These are phyloP conservation scores for Microdochium paspali DNA, from an alignment of 2,329 filamentous ascomycete genomes.

Conservation along the genomic window DNA sequence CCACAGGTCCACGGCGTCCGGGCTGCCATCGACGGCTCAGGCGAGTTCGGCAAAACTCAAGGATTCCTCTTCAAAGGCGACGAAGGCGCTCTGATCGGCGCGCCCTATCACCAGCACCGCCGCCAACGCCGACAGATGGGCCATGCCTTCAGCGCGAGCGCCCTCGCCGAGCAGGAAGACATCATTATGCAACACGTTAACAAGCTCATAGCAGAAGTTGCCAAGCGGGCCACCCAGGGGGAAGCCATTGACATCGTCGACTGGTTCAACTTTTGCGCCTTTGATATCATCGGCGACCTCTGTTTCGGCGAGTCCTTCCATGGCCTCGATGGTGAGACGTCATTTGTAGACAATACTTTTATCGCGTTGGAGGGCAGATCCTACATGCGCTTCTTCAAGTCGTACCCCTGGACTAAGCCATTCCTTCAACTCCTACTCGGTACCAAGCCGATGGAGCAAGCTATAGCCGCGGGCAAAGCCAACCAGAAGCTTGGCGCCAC, in stretches of 20 bases:
- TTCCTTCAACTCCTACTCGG: conserved; percentile 3
- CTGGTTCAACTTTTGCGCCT: conserved; percentile 12
- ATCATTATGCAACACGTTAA: conserved; percentile 11
- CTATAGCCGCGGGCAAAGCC: conserved; percentile 5
- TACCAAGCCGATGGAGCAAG: background rate
- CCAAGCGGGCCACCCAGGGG: background rate
- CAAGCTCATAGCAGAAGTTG: conserved; percentile 5
- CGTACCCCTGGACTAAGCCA: conserved; percentile 1
- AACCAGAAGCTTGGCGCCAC: conserved; percentile 7
- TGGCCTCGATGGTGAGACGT: conserved; percentile 12
- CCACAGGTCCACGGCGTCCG: conserved; percentile 4
- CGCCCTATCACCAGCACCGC: background rate
- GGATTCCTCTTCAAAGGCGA: conserved; percentile 16
- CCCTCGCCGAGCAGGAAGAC: conserved; percentile 11
- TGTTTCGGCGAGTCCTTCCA: conserved; percentile 33
- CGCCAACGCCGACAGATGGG: background rate
- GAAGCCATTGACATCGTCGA: conserved; percentile 8
- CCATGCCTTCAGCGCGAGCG: conserved; percentile 8
- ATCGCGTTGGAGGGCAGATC: background rate
- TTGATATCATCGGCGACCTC: conserved; percentile 24
- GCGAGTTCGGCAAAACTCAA: conserved; percentile 18
- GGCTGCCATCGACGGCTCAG: conserved; percentile 4
- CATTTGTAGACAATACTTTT: background rate
- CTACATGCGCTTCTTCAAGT: background rate
- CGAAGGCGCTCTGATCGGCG: conserved; percentile 13